Base-by-base conservation (phyloP, 208 protist species). In the Herpetomonas samuelpessoai region DNA sequence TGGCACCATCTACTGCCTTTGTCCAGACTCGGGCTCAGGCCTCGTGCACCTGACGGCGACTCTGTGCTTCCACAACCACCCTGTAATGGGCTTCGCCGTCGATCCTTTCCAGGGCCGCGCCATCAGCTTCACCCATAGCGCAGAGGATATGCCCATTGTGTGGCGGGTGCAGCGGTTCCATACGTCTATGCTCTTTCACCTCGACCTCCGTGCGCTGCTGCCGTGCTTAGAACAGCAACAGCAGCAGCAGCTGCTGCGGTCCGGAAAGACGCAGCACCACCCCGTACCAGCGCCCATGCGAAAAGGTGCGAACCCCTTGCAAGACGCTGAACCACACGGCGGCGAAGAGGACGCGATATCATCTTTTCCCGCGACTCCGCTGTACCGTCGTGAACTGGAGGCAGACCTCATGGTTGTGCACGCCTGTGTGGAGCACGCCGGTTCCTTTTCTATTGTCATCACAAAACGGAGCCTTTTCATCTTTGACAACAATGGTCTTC, bases 401-500 rank as follows among this genome's bases (percentile, higher is more conserved):
- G 38, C 53, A 25, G 77, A 79, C 22, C 61, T 61, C 21, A 55
- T 57, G 19, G 75, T 83, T 26, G 73, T 88, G 12, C 65, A 84
- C 24, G 79, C 79, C 3, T 70, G 61, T 12, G 55, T 90, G 12
- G 83, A 92, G 55, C 55, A 28, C n/a, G 48, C 57, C 3, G 63
- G 57, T 0, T 64, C 71, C 14, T 63, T 88, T 61, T 72, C 83
- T 19, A 64, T 84, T 25, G 16, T 91, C 25, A 59, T 74, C 21
- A 96, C 89, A 1, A 31, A 58, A 12, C 78, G 84, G 21, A 67
- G 73, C 48, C 65, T 96, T n/a, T 48, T 81, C 0, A 56, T 96
- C 26, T 96, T 91, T 70, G 89, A 96, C 71, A 62, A 55, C 41
- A 83, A 87, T 53, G 85, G 89, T 0, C 75, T 82, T 16, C 72